A percentile compares a stretch with the other conserved stretches of the same genome.
These are phyloP conservation scores for Rhizopogon salebrosus DNA, from an alignment of 768 basidiomycete genomes.

Conservation along the genomic window DNA sequence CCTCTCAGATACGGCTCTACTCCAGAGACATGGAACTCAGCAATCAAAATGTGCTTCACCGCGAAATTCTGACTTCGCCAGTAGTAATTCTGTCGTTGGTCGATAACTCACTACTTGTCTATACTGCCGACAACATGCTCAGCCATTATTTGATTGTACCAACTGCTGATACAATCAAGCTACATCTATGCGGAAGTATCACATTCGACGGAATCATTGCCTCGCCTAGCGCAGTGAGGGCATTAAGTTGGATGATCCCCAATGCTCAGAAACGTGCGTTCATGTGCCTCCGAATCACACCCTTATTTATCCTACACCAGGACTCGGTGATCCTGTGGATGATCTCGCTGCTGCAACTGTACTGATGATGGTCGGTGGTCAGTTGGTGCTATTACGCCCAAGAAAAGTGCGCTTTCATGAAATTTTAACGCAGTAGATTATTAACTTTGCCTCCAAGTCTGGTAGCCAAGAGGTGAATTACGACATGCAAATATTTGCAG, in stretches of 20 bases:
- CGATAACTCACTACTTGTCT: constrained; percentile 92
- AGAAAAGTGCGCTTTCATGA: constrained; percentile 55
- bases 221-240: constrained; percentile 76
- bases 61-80: constrained; percentile 68
- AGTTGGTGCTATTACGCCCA: constrained; percentile 83
- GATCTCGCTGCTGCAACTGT: constrained; percentile 93
- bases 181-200: constrained; percentile 92
- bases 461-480: constrained; percentile 89
- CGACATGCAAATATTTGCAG: constrained; percentile 95
- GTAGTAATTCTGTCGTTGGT: constrained; percentile 87
- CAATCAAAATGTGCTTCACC: constrained; percentile 77
- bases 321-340: constrained; percentile 89
- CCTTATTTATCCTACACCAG: constrained; percentile 35
- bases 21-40: constrained; percentile 87
- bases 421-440: neutral
- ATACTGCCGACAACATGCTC: constrained; percentile 90
- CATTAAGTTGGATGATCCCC: constrained; percentile 97
- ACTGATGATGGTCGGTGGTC: constrained; percentile 91
- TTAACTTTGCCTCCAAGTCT: constrained; percentile 42
- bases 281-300: neutral
- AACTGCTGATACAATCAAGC: constrained; percentile 73
- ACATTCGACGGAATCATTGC: constrained; percentile 88
- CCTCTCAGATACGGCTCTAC: constrained; percentile 78
- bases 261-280: constrained; percentile 83
- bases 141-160: constrained; percentile 90